phyloP scores from a whole-genome alignment of 2,329 filamentous ascomycete species.

The Nigrospora sphaerica region DNA sequence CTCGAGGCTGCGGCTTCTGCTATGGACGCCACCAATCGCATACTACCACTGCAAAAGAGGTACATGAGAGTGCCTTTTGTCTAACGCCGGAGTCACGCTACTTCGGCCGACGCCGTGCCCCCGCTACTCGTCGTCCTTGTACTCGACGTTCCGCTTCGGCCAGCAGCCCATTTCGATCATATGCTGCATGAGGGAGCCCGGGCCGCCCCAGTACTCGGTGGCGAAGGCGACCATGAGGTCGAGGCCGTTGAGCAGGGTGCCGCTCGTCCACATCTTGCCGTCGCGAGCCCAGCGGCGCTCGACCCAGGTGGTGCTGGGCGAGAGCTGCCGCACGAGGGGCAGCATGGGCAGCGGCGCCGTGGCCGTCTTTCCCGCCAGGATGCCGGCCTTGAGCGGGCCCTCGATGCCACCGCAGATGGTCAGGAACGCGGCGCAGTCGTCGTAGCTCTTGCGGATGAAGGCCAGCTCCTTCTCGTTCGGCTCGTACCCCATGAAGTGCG shows the following conservation, averaged over 20 bases:
- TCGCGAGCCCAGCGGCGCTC: slow-evolving; percentile 27
- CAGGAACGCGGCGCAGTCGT: slow-evolving; percentile 28
- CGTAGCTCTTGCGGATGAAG: slow-evolving; percentile 27
- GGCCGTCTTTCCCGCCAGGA: slow-evolving; percentile 28
- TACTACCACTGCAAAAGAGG: too few species aligned
- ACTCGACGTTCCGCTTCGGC: slow-evolving; percentile 23
- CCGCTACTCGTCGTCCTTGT: slow-evolving; percentile 14
- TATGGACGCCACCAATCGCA: too few species aligned
- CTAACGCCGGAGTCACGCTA: too few species aligned
- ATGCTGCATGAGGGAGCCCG: slow-evolving; percentile 11
- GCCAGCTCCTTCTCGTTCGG: slow-evolving; percentile 24
- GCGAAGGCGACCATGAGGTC: slow-evolving; percentile 26
- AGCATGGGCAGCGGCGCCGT: slow-evolving; percentile 26
- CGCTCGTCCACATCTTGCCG: slow-evolving; percentile 28
- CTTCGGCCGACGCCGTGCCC: too few species aligned
- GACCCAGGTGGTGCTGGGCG: slow-evolving; percentile 27
- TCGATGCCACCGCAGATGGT: slow-evolving; percentile 30
- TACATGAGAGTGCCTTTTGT: too few species aligned
- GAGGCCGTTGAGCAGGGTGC: slow-evolving; percentile 24
- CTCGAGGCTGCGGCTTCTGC: too few species aligned
- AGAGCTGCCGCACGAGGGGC: slow-evolving; percentile 12
- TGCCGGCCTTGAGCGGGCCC: slow-evolving; percentile 22
- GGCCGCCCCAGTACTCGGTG: slow-evolving; percentile 19
- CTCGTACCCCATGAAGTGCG: slow-evolving; percentile 18
- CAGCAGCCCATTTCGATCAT: slow-evolving; percentile 14